Evolutionary conservation across 306 rosid genomes (phyloP), one percentile per base, ranked within the genome.

Genomic region (Clitoria ternatea): DNA sequence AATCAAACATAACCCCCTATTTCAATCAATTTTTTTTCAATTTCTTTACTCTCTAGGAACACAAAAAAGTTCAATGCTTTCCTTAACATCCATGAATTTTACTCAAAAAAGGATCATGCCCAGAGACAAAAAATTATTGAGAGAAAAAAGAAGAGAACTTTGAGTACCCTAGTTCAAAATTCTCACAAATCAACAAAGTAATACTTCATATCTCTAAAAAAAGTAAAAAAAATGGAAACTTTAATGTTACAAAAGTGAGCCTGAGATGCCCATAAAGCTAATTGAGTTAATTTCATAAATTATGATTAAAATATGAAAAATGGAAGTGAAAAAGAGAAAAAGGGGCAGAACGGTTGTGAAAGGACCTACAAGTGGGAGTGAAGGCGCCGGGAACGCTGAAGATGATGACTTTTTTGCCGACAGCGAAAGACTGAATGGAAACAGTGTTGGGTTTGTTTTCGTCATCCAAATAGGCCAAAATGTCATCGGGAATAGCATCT

Each of bases 351-450:
- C n/a, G n/a, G n/a, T n/a, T 0, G 9, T 30, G 6, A 1, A 18
- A 13, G 0, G 0, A 89, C 98, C 96, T 92, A 91, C 98, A 92
- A 3, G 95, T 90, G 3, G 96, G 92, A 7, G 98, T 90, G 82
- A 90, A 92, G 76, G 96, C 98, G 12, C 92, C 98, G 66, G 98
- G 98, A 44, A 92, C 98, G 39, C 84, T 96, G 42, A 92, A 88
- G 74, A 92, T 85, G 81, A 92, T 67, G 59, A 86, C 87, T 75
- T 92, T 92, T 44, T 90, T 88, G 66, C 83, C 87, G 69, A 87
- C 81, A 54, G 96, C 85, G 23, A 92, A 83, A 7, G 93, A 85
- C 77, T 92, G 97, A 1, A 86, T 47, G 39, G 89, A 75, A 1
- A 81, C 87, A 14, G 73, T 0, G 24, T 89, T 86, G 7, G 88